Evolutionary conservation across 2,329 filamentous ascomycete genomes (phyloP), one percentile per base, ranked within the genome.

Genomic region (Fusarium newnesense): DNA sequence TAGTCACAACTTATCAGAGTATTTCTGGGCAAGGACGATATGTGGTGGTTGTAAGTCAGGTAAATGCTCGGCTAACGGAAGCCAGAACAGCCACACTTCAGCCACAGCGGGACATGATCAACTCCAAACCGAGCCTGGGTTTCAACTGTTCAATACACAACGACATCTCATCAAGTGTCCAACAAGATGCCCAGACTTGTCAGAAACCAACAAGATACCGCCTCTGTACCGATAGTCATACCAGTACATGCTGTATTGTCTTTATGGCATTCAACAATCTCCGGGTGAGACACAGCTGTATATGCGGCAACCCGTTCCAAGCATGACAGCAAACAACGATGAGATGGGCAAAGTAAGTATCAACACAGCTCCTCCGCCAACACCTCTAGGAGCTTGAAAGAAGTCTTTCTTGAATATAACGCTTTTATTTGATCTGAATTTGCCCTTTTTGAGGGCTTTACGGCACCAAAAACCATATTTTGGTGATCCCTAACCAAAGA

Each of bases 91-190:
- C 72, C 74, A 75, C 72, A 62, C 47, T 62, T 66, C 65, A 76
- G 76, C 76, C 76, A 78, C 76, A 78, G 76, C 64, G 76, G 76
- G 76, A 76, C 72, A 75, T 60, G 64, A 67, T 69, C 76, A 65
- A 73, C 76, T 69, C 63, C 70, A 70, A 54, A 59, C 52, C 57
- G 59, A 74, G 70, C 52, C 67, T 65, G 69, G 70, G 75, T 71
- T 77, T 77, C 76, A 74, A 78, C 68, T 69, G 69, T 72, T 69
- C 66, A 69, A 56, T 56, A 67, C 59, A 67, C 76, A 75, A 75
- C 68, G 60, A 75, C 74, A 70, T 68, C 30, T 75, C 59, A 57
- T 67, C 69, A 66, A 75, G 58, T 53, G 49, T 67, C 61, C 43
- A 67, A 47, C 64, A 64, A 21, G 49, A 47, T 72, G 65, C 44